Base-by-base conservation (phyloP, 768 basidiomycete genomes). In the Trametes maxima region DNA sequence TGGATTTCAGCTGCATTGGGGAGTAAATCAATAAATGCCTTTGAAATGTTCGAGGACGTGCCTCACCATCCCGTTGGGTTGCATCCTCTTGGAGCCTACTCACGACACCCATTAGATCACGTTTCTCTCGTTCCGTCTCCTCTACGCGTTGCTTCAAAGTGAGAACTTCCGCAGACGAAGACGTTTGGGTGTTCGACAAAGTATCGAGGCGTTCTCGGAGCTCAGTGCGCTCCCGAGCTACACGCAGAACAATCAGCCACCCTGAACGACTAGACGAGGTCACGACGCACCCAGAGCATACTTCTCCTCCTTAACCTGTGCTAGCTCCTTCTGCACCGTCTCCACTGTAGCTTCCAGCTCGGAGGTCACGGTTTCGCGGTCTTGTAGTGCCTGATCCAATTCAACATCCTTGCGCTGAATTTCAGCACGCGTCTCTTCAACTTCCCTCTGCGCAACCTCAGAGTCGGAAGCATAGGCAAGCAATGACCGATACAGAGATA, bases 121-220 rank as follows among this genome's bases (percentile, higher is more conserved):
- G 85, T 75, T 97, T 97, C 79, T 97, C 95, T 55, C 90, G 82
- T 64, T 97, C 93, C 1, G 83, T 82, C 62, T 92, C 90, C 21
- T 92, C 86, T 4, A 89, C 75, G 40, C 85, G 83, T 57, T 75
- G 81, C 65, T 81, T 85, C 39, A 92, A 70, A 6, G 75, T 71
- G 37, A 85, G 86, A 8, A 85, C 72, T 69, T 89, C 89, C 1
- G 79, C 75, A 3, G 86, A 85, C 2, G 90, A 87, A 0, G 85
- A 79, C 12, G 84, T 79, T 45, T 88, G 84, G 0, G 87, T 83
- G 39, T 68, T 82, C 12, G 83, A 81, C 5, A 92, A 74, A 0
- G 81, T 71, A 5, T 83, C 69, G 60, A 94, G 68, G 68, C 89
- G 82, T 33, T 79, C 70, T 72, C 87, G 79, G 22, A 90, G 69